These are phyloP conservation scores for Fistulinella cinereoalba DNA, from an alignment of 1,284 basidiomycete species.

Conservation along the genomic window DNA sequence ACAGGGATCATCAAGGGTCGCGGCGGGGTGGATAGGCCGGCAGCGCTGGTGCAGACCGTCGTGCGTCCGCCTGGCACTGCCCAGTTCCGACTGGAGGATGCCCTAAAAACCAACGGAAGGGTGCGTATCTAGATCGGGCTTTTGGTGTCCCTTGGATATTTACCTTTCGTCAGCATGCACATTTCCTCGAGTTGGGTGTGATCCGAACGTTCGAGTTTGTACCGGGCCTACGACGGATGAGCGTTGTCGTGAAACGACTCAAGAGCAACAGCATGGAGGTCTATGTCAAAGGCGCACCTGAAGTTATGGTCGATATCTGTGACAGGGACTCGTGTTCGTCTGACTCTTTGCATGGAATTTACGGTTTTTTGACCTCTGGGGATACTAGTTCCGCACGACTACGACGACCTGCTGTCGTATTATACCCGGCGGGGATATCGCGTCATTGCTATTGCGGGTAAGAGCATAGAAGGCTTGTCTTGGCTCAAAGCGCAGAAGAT, in stretches of 20 bases:
- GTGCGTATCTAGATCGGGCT: constrained; percentile 39
- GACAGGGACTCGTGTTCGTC: constrained; percentile 80
- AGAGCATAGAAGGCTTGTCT: constrained; percentile 88
- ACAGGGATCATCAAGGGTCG: constrained; percentile 69
- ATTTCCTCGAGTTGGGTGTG: constrained; percentile 95
- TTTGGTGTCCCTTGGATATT: constrained; percentile 5
- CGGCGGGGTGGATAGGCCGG: constrained; percentile 66
- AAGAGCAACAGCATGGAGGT: constrained; percentile 96
- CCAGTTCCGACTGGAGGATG: constrained; percentile 89
- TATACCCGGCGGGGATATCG: constrained; percentile 98
- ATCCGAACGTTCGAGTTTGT: constrained; percentile 98
- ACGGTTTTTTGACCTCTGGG: constrained; percentile 6
- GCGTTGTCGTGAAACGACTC: constrained; percentile 93
- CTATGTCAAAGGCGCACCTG: constrained; percentile 98
- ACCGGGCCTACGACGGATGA: constrained; percentile 92
- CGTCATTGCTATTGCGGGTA: constrained; percentile 98
- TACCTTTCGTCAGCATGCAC: constrained; percentile 66
- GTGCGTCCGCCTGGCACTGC: constrained; percentile 93
- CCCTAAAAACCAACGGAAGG: constrained; percentile 76
- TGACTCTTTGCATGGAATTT: constrained; percentile 1
- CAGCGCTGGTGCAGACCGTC: constrained; percentile 94
- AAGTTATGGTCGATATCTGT: constrained; percentile 96
- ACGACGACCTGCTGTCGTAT: constrained; percentile 94
- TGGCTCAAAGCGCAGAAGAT: constrained; percentile 98
- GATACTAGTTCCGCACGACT: constrained; percentile 85